These are phyloP conservation scores for Tylopilus balloui DNA, from an alignment of 768 basidiomycete genomes.

Conservation along the genomic window DNA sequence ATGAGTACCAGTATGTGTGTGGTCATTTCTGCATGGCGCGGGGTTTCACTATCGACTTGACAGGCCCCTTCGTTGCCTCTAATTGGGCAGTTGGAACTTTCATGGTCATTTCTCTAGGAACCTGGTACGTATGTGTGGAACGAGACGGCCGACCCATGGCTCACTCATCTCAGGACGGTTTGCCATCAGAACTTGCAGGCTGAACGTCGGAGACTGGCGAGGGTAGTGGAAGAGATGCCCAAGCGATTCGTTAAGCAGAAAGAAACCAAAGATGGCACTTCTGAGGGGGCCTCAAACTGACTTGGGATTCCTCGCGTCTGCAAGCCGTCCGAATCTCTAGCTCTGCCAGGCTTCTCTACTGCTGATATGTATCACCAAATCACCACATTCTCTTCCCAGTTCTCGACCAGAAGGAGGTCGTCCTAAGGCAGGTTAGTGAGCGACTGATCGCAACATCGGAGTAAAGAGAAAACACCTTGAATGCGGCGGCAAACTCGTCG, in stretches of 20 bases:
- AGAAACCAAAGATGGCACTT: conserved; percentile 28
- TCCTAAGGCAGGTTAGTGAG: conserved; percentile 36
- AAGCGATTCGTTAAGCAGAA: conserved; percentile 47
- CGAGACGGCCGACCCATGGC: conserved; percentile 1
- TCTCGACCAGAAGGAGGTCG: conserved; percentile 68
- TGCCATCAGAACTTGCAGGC: conserved; percentile 53
- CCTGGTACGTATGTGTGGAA: conserved; percentile 50
- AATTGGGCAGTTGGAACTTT: conserved; percentile 82
- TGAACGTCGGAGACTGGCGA: conserved; percentile 52
- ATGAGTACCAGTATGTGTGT: conserved; percentile 53
- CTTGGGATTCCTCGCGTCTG: background rate
- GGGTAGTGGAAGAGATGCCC: conserved; percentile 59
- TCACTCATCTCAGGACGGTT: conserved; percentile 46
- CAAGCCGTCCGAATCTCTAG: background rate
- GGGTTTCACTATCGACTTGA: conserved; percentile 4
- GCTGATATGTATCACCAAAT: conserved; percentile 45
- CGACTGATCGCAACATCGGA: too few species aligned
- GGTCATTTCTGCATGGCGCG: background rate
- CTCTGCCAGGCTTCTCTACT: background rate
- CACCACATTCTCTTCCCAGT: conserved; percentile 55
- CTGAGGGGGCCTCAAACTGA: conserved; percentile 8
- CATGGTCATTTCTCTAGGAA: conserved; percentile 57
- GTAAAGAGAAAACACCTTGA: conserved; percentile 44
- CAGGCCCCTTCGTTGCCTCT: conserved; percentile 58
- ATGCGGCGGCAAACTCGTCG: conserved; percentile 61